A percentile compares a stretch with the other conserved stretches of the same genome.
These are phyloP conservation scores for Hyaloraphidium curvatum DNA, from an alignment of 192 early-diverging fungal genomes.

Conservation along the genomic window DNA sequence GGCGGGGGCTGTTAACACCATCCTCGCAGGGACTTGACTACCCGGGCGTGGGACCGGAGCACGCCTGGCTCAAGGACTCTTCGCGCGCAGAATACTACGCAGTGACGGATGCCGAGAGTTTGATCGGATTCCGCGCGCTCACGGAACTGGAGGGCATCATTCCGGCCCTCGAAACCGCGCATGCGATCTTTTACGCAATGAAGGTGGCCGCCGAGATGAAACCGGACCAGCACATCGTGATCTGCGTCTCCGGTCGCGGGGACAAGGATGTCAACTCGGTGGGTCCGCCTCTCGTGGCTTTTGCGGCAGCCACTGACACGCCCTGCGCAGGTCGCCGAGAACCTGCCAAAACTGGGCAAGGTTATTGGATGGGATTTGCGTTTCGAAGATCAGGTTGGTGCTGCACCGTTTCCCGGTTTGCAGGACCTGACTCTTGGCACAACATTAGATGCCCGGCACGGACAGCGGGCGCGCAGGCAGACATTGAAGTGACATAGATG, in stretches of 20 bases:
- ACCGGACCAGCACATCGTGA: constrained; percentile 62
- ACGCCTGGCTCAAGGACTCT: constrained; percentile 72
- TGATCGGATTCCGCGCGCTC: constrained; percentile 52
- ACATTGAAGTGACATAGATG: too few relatives aligned
- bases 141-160: constrained; percentile 50
- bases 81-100: constrained; percentile 64
- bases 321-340: constrained; percentile 30
- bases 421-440: not conserved
- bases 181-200: constrained; percentile 68
- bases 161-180: constrained; percentile 87
- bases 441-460: too few relatives aligned
- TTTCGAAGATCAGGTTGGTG: constrained; percentile 5
- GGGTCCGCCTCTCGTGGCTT: not conserved
- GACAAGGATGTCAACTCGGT: constrained; percentile 96
- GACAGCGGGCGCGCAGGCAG: too few relatives aligned
- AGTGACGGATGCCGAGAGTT: constrained; percentile 63
- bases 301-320: not conserved
- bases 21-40: constrained; percentile 69
- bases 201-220: constrained; percentile 54
- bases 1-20: not conserved
- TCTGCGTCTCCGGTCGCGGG: constrained; percentile 82
- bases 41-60: constrained; percentile 94
- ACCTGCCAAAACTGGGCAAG: constrained; percentile 61
- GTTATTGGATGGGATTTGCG: constrained; percentile 72
- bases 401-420: not conserved